These are phyloP conservation scores for Ligustrum vulgare DNA, from an alignment of 257 asterid genomes.

Conservation along the genomic window DNA sequence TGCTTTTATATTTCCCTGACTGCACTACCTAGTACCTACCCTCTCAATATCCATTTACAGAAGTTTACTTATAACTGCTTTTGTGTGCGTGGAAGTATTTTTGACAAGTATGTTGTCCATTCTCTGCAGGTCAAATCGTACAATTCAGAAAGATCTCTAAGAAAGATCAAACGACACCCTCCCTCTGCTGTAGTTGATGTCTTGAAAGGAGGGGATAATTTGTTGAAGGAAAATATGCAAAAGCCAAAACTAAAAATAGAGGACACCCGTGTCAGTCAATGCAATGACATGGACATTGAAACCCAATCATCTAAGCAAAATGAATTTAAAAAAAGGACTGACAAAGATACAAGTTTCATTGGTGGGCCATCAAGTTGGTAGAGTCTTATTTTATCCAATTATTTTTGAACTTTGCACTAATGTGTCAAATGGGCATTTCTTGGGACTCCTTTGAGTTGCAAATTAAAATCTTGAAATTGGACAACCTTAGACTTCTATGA, in stretches of 20 bases:
- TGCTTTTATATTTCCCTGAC: neutral
- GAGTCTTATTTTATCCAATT: constrained; percentile 11
- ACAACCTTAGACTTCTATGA: neutral
- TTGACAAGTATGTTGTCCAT: constrained; percentile 1
- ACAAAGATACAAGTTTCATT: constrained; percentile 40
- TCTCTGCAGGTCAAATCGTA: constrained; percentile 68
- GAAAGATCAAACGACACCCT: constrained; percentile 74
- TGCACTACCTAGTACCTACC: neutral
- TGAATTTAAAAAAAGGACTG: constrained; percentile 38
- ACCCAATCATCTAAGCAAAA: constrained; percentile 38
- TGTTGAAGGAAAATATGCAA: constrained; percentile 39
- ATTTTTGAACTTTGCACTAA: constrained; percentile 10
- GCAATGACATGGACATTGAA: constrained; percentile 56
- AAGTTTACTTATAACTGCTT: neutral
- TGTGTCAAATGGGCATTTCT: constrained; percentile 6
- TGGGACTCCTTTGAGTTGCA: neutral
- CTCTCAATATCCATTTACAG: neutral
- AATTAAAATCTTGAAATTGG: neutral
- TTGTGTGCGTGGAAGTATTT: neutral
- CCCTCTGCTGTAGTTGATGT: constrained; percentile 44
- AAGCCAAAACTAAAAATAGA: constrained; percentile 37
- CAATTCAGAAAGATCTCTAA: constrained; percentile 65
- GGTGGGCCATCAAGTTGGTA: constrained; percentile 85
- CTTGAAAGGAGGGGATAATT: constrained; percentile 29
- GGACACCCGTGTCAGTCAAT: constrained; percentile 34